Evolutionary conservation across 2,329 filamentous ascomycete genomes (phyloP), one percentile per base, ranked within the genome.

Genomic region (Alternaria consortialis): DNA sequence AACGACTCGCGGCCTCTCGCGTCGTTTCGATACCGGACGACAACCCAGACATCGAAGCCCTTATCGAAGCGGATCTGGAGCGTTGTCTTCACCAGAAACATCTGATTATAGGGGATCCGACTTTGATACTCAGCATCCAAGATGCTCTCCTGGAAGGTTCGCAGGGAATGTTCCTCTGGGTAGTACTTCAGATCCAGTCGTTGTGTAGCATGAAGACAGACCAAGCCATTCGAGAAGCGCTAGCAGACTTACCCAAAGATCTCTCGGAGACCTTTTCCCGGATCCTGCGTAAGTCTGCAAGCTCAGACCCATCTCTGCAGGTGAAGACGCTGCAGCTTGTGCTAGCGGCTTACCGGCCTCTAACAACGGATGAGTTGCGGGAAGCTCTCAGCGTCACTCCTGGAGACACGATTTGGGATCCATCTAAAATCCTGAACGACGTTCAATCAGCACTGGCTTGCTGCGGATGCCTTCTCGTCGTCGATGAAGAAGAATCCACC

Each of bases 371-470:
- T 0, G 76, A 83, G 50, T 65, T 83, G 47, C 69, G 73, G 17
- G 80, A 82, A 69, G 79, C 79, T 5, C 52, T 81, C 0, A 80
- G 79, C 13, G 77, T 83, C 0, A 57, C 60, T 2, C 72, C 75
- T 5, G 78, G 79, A 2, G 62, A 79, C 48, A 39, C 62, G 5
- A 51, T 11, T 1, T 71, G 64, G 65, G 47, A 64, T 47, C 44
- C 64, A 8, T 61, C 68, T 2, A 66, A 32, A n/a, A 7, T 66
- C 5, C n/a, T 71, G 15, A 66, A 72, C 20, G 42, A 72, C n/a
- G 50, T 68, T 9, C 37, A 69, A 8, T 63, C 62, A 7, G 61
- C 66, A 34, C 29, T 73, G 40, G 53, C 60, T 32, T 67, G 63
- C 56, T 73, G 70, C 20, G 69, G 71, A 43, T 71, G 69, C 39